Percentiles rank a stretch among this genome's conserved stretches.
Conservation (phyloP, 2,329 filamentous ascomycete species). For the Chaetothyriales sp. region DNA sequence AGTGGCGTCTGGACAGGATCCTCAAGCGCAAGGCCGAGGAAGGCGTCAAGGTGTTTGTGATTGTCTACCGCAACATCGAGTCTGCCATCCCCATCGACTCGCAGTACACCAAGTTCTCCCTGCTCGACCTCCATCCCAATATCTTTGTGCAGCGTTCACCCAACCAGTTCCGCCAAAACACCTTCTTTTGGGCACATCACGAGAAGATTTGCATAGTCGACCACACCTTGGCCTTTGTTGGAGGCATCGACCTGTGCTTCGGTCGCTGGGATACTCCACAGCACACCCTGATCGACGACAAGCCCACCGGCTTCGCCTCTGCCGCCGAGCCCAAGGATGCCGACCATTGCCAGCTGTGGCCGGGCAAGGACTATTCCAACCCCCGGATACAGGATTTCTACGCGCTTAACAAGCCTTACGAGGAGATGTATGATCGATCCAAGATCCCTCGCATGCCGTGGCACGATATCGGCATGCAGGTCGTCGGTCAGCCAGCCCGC, state of each 20-base stretch:
- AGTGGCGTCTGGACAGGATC: slow-evolving; percentile 87
- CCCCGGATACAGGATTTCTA: slow-evolving; percentile 92
- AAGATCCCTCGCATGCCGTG: slow-evolving; percentile 90
- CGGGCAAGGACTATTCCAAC: slow-evolving; percentile 96
- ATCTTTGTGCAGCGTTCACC: slow-evolving; percentile 92
- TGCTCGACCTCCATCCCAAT: slow-evolving; percentile 89
- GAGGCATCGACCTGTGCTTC: slow-evolving; percentile 91
- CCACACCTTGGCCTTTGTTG: slow-evolving; percentile 87
- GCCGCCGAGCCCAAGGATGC: slow-evolving; percentile 65
- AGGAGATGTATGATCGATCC: slow-evolving; percentile 94
- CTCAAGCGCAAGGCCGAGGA: slow-evolving; percentile 87
- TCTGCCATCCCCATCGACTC: slow-evolving; percentile 95
- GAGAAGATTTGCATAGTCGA: slow-evolving; percentile 97
- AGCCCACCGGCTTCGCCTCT: slow-evolving; percentile 82
- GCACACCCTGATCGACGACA: slow-evolving; percentile 80
- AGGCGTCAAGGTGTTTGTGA: slow-evolving; percentile 94
- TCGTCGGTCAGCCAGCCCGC: slow-evolving; percentile 86
- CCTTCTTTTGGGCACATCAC: slow-evolving; percentile 98
- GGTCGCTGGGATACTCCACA: slow-evolving; percentile 95
- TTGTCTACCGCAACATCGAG: slow-evolving; percentile 95
- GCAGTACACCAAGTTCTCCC: slow-evolving; percentile 91
- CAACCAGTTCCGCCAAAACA: slow-evolving; percentile 96
- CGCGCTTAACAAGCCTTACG: slow-evolving; percentile 80
- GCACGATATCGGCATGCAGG: slow-evolving; percentile 97
- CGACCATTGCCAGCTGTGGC: slow-evolving; percentile 90